Evolutionary conservation across 441 rosid genomes (phyloP).

Genomic region (Erodium chrysanthum): DNA sequence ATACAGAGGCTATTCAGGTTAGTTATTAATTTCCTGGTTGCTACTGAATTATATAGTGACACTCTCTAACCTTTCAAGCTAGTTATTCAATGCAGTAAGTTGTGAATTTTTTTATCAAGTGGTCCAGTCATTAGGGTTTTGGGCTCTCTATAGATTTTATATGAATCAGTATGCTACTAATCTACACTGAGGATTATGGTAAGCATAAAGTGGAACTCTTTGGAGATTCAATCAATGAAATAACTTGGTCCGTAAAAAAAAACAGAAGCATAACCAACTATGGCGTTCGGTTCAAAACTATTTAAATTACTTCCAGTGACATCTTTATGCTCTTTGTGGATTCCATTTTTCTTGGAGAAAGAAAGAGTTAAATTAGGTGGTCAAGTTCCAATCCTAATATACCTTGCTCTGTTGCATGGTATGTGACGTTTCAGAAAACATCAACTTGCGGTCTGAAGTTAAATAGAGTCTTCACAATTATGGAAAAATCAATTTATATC

Average conservation of each 20-base stretch:
- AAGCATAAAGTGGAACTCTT: background rate
- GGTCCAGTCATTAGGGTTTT: background rate
- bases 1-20: slow-evolving; percentile 85
- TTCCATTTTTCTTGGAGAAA: background rate
- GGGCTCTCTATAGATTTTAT: background rate
- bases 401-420: background rate
- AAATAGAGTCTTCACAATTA: background rate
- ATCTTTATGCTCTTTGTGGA: background rate
- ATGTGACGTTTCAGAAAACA: background rate
- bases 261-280: background rate
- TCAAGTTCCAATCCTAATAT: background rate
- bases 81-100: background rate
- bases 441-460: background rate
- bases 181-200: background rate
- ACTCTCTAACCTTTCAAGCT: background rate
- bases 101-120: background rate
- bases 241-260: background rate
- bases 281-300: background rate
- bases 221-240: background rate
- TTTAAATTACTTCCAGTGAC: background rate
- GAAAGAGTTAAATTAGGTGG: background rate
- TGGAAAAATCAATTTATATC: background rate
- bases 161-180: background rate
- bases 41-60: background rate
- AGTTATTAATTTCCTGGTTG: slow-evolving; percentile 9